Evolutionary conservation across 345 rosid species (phyloP).

Genomic region (Moricandia arvensis): DNA sequence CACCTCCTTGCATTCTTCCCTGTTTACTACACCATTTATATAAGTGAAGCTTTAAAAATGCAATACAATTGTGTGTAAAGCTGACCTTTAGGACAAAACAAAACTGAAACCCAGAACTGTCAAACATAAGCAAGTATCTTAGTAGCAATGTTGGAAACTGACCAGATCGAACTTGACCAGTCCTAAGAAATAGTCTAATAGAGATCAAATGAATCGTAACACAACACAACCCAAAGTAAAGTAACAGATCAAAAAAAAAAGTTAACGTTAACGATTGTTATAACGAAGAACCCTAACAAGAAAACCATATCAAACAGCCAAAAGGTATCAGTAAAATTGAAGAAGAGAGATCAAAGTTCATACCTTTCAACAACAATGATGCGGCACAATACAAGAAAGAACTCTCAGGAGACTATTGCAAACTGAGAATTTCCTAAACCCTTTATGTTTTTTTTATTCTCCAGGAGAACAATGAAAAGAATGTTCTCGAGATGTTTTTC

Average conservation of each 20-base stretch:
- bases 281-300: background rate
- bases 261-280: no score
- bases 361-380: slow-evolving; percentile 2
- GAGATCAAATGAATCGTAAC: background rate
- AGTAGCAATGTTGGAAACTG: no score
- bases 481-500: background rate
- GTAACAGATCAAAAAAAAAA: no score
- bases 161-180: background rate
- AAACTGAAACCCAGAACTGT: no score
- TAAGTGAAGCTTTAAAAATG: background rate
- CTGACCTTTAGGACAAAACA: background rate
- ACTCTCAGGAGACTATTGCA: background rate
- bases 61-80: background rate
- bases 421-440: background rate
- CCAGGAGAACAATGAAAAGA: background rate
- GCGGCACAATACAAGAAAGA: background rate
- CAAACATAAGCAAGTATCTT: background rate
- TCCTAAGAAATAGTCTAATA: background rate
- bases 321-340: background rate
- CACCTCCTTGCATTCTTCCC: slow-evolving; percentile 58
- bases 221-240: no score
- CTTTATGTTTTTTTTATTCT: background rate
- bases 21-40: background rate
- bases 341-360: background rate
- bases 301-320: background rate